Evolutionary conservation across 2,329 filamentous ascomycete species (phyloP).

Genomic region (Aspergillus ruber): DNA sequence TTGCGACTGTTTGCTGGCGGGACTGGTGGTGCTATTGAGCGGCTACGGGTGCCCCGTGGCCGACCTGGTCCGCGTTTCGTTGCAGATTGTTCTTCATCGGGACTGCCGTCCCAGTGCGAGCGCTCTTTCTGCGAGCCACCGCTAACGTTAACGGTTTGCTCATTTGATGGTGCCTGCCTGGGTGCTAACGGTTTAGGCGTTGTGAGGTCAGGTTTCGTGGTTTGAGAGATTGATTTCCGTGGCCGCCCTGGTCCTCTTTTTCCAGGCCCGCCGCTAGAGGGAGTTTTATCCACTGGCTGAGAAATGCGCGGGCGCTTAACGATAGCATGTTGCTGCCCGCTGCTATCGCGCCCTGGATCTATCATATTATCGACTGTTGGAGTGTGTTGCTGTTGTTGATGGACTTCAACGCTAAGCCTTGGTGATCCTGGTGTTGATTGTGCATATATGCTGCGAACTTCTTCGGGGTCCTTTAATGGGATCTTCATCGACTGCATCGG

Average conservation of each 20-base stretch:
- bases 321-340: constrained; percentile 14
- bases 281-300: constrained; percentile 5
- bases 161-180: constrained; percentile 8
- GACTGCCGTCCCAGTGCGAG: constrained; percentile 4
- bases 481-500: constrained; percentile 17
- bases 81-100: constrained; percentile 4
- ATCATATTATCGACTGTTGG: constrained; percentile 2
- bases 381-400: constrained; percentile 5
- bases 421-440: constrained; percentile 6
- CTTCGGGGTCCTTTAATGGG: constrained; percentile 17
- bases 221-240: constrained; percentile 19
- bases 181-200: constrained; percentile 4
- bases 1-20: not conserved
- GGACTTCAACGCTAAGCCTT: constrained; percentile 11
- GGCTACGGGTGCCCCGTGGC: constrained; percentile 12
- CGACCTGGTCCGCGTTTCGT: constrained; percentile 5
- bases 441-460: constrained; percentile 1
- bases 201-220: constrained; percentile 6
- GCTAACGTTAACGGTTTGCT: constrained; percentile 15
- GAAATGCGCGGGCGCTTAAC: constrained; percentile 27
- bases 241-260: constrained; percentile 22
- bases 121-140: constrained; percentile 9
- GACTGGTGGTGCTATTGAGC: constrained; percentile 9
- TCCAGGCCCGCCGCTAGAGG: constrained; percentile 3
- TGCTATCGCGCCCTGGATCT: not conserved